Conservation (phyloP, 176 grass and related monocot species). For the Oryza meridionalis region DNA sequence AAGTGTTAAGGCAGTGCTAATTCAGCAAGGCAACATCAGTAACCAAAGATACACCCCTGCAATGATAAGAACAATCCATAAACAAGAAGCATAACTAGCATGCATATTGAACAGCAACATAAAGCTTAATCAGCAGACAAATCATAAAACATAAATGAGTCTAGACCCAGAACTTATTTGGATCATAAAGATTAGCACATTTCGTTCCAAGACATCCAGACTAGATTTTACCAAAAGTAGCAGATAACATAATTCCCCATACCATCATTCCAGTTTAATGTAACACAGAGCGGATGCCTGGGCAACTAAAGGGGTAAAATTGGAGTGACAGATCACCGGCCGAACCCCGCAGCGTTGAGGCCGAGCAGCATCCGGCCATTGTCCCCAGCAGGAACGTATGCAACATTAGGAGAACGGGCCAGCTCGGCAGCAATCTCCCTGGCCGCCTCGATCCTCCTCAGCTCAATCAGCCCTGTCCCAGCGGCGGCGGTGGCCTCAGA, state of each 20-base stretch:
- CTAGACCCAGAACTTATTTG: slow-evolving; percentile 34
- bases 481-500: slow-evolving; percentile 77
- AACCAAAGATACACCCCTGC: not conserved
- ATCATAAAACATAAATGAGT: slow-evolving; percentile 22
- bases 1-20: not conserved
- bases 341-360: slow-evolving; percentile 63
- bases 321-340: slow-evolving; percentile 42
- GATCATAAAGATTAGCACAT: slow-evolving; percentile 30
- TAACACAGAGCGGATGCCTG: slow-evolving; percentile 8
- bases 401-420: slow-evolving; percentile 75
- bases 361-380: slow-evolving; percentile 77
- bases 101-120: not conserved
- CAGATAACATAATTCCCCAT: slow-evolving; percentile 33
- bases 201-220: slow-evolving; percentile 28
- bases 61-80: not conserved
- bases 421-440: slow-evolving; percentile 80
- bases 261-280: slow-evolving; percentile 29
- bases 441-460: slow-evolving; percentile 89
- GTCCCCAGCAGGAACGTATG: slow-evolving; percentile 64
- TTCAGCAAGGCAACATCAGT: not conserved
- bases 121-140: not conserved
- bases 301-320: slow-evolving; percentile 25
- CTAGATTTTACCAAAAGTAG: slow-evolving; percentile 21
- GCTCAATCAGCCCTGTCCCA: slow-evolving; percentile 75
- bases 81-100: not conserved